Percentiles rank a stretch among this genome's conserved stretches.
Conservation (phyloP, 768 basidiomycete species). For the Lyophyllum shimeji region DNA sequence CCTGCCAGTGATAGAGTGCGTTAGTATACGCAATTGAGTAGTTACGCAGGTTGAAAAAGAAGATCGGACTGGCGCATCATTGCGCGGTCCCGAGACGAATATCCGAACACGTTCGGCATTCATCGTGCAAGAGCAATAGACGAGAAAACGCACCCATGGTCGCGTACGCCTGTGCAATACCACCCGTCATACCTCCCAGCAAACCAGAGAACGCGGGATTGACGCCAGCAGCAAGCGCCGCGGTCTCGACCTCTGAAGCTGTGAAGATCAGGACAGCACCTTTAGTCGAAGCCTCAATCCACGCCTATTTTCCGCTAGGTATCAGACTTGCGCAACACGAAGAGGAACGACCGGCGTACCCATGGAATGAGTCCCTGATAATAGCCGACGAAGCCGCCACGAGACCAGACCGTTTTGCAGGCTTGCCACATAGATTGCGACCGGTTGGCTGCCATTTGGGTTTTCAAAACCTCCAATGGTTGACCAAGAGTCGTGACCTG, state of each 20-base stretch:
- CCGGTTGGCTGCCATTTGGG: constrained; percentile 98
- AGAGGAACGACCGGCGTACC: constrained; percentile 47
- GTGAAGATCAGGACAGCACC: constrained; percentile 95
- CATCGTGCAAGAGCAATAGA: constrained; percentile 13
- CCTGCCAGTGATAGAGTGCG: constrained; percentile 43
- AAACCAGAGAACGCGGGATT: constrained; percentile 84
- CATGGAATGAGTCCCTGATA: constrained; percentile 99
- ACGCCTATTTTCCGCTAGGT: constrained; percentile 58
- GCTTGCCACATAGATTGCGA: constrained; percentile 89
- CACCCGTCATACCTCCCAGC: constrained; percentile 96
- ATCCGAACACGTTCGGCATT: neutral
- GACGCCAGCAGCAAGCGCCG: constrained; percentile 61
- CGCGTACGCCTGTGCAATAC: constrained; percentile 96
- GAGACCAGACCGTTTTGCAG: constrained; percentile 81
- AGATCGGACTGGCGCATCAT: constrained; percentile 4
- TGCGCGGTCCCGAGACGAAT: constrained; percentile 1
- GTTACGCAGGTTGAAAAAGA: constrained; percentile 5
- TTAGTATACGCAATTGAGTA: neutral
- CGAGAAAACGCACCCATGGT: constrained; percentile 86
- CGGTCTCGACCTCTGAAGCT: constrained; percentile 90
- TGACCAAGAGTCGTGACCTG: constrained; percentile 98
- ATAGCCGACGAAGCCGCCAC: constrained; percentile 88
- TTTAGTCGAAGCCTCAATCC: constrained; percentile 99
- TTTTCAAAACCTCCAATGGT: constrained; percentile 97
- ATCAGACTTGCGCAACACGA: neutral